phyloP scores from a whole-genome alignment of 805 yeast species.

The Hyphopichia homilentoma region DNA sequence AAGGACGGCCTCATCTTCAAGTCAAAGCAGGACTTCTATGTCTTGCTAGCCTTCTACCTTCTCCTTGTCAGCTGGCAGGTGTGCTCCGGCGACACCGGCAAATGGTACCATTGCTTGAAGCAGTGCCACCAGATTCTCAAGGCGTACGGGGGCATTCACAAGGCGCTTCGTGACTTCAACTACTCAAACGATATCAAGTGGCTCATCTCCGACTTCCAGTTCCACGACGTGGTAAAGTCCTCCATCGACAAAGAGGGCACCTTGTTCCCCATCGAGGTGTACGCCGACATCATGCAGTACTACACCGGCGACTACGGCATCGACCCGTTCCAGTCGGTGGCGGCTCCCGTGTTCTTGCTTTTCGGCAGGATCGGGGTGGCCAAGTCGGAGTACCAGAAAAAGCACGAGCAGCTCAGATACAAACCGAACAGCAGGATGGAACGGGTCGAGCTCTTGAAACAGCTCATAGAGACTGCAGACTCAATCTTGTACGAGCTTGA shows the following conservation, averaged over 20 bases:
- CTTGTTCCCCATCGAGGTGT: slow-evolving; percentile 11
- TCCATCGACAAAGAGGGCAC: slow-evolving; percentile 13
- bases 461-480: too few relatives aligned
- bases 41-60: slow-evolving; percentile 14
- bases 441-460: not conserved
- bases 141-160: slow-evolving; percentile 12
- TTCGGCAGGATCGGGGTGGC: not conserved
- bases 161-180: slow-evolving; percentile 8
- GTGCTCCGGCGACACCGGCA: slow-evolving; percentile 16
- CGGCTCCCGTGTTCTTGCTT: not conserved
- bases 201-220: slow-evolving; percentile 16
- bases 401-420: not conserved
- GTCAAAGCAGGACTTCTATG: slow-evolving; percentile 10
- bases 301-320: slow-evolving; percentile 10
- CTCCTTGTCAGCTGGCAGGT: slow-evolving; percentile 17
- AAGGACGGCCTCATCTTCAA: slow-evolving; percentile 1
- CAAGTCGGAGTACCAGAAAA: not conserved
- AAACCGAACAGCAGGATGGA: not conserved
- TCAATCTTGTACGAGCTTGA: not conserved
- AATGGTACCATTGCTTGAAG: slow-evolving; percentile 14
- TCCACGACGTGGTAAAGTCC: slow-evolving; percentile 16
- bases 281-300: slow-evolving; percentile 6
- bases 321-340: slow-evolving; percentile 11
- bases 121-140: slow-evolving; percentile 11
- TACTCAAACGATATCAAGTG: slow-evolving; percentile 16